Evolutionary conservation across 768 basidiomycete species (phyloP).

Genomic region (Mrakia gelida): DNA sequence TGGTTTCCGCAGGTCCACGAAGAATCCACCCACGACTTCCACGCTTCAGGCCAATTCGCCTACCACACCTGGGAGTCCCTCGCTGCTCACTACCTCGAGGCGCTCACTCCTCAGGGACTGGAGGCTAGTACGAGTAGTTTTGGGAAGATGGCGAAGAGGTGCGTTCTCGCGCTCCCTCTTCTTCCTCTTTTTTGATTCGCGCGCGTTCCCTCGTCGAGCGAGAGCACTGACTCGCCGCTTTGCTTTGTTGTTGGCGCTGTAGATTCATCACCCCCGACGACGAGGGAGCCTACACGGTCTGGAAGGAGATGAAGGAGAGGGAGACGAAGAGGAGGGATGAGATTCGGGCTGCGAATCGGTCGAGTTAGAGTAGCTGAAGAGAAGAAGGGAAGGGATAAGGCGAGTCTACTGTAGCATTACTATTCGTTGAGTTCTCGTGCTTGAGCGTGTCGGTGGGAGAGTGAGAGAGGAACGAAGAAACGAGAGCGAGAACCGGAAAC

Average conservation of each 20-base stretch:
- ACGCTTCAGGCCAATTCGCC: slow-evolving; percentile 27
- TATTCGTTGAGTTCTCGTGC: no score
- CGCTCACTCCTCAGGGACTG: slow-evolving; percentile 40
- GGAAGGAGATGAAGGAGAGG: neutral
- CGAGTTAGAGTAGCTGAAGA: neutral
- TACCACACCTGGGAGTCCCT: slow-evolving; percentile 47
- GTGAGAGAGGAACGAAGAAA: no score
- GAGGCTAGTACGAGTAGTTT: slow-evolving; percentile 41
- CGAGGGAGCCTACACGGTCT: slow-evolving; percentile 7
- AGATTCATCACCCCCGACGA: slow-evolving; percentile 17
- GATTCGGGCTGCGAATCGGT: neutral
- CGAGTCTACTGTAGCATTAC: no score
- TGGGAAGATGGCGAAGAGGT: slow-evolving; percentile 35
- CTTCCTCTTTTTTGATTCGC: neutral
- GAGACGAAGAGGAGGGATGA: neutral
- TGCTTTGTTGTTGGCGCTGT: neutral
- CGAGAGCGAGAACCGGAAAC: no score
- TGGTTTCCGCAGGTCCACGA: slow-evolving; percentile 36
- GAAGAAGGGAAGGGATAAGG: neutral
- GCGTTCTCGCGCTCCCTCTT: neutral
- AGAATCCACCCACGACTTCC: slow-evolving; percentile 25
- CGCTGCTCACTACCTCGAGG: slow-evolving; percentile 43
- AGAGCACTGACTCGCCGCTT: neutral
- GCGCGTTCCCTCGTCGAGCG: neutral
- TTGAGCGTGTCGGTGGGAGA: no score